phyloP scores from a whole-genome alignment of 192 early-diverging fungal species.

The Allomyces macrogynus region DNA sequence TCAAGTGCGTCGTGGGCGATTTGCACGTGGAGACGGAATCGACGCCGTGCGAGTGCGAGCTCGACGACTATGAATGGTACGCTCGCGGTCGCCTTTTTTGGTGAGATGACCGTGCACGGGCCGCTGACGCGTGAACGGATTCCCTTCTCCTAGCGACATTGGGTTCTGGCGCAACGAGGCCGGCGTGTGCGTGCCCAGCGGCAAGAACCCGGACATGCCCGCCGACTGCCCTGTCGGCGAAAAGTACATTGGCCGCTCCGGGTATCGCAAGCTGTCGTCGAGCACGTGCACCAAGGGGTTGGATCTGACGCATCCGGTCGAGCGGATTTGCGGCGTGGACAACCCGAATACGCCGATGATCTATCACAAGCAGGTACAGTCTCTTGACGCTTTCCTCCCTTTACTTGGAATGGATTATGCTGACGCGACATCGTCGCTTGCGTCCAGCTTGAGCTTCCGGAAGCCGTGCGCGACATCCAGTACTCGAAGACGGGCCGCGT shows the following conservation, averaged over 20 bases:
- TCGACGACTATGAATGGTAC: constrained; percentile 64
- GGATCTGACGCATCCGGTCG: constrained; percentile 33
- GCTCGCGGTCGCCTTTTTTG: constrained; percentile 5
- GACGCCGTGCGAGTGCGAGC: constrained; percentile 48
- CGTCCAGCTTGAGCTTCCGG: too few species aligned
- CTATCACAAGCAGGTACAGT: background rate
- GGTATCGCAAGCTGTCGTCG: constrained; percentile 54
- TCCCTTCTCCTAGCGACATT: constrained; percentile 21
- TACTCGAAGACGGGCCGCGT: background rate
- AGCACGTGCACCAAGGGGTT: constrained; percentile 57
- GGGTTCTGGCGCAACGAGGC: constrained; percentile 55
- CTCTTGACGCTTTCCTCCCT: background rate
- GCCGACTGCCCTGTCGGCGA: constrained; percentile 31
- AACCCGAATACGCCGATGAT: background rate
- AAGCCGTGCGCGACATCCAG: too few species aligned
- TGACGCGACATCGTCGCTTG: too few species aligned
- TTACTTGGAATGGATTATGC: too few species aligned
- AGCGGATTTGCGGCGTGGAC: constrained; percentile 33
- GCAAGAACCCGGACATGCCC: constrained; percentile 59
- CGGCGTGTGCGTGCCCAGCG: constrained; percentile 42
- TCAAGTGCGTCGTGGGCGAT: constrained; percentile 46
- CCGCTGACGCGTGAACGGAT: background rate
- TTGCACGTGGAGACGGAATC: constrained; percentile 26
- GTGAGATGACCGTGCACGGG: background rate
- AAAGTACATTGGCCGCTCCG: constrained; percentile 50